These are phyloP conservation scores for Penicillium subrubescens DNA, from an alignment of 495 filamentous ascomycete species.

Conservation along the genomic window DNA sequence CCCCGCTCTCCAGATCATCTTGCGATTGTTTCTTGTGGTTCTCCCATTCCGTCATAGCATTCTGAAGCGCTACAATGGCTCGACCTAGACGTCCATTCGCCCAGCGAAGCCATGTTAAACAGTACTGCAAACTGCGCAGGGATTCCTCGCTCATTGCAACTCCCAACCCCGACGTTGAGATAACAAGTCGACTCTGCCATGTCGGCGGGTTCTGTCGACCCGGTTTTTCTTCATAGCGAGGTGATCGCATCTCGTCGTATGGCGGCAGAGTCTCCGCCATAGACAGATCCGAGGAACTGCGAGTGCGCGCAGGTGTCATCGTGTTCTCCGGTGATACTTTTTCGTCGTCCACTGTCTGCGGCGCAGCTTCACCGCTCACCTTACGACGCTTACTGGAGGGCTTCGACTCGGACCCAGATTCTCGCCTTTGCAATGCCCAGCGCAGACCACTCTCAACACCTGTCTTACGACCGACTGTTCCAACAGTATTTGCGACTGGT, in stretches of 20 bases:
- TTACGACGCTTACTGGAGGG: conserved; percentile 65
- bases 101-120: conserved; percentile 72
- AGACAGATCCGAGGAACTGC: conserved; percentile 48
- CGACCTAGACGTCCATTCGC: conserved; percentile 74
- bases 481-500: conserved; percentile 79
- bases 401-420: conserved; percentile 41
- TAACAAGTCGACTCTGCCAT: conserved; percentile 79
- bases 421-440: conserved; percentile 65
- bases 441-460: conserved; percentile 81
- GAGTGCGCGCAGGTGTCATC: conserved; percentile 18
- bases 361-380: conserved; percentile 44
- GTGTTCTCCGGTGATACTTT: conserved; percentile 23
- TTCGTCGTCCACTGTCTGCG: conserved; percentile 44
- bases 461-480: conserved; percentile 76
- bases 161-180: conserved; percentile 80
- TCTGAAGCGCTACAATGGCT: conserved; percentile 67
- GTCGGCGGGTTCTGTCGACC: conserved; percentile 42
- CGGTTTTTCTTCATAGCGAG: conserved; percentile 61
- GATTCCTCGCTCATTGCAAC: conserved; percentile 87
- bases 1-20: conserved; percentile 25
- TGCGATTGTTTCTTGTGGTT: conserved; percentile 26
- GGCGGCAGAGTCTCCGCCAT: conserved; percentile 72
- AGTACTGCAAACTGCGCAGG: conserved; percentile 73
- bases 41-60: conserved; percentile 77
- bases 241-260: conserved; percentile 75